phyloP scores from a whole-genome alignment of 768 basidiomycete genomes.

The Lactarius quietus region DNA sequence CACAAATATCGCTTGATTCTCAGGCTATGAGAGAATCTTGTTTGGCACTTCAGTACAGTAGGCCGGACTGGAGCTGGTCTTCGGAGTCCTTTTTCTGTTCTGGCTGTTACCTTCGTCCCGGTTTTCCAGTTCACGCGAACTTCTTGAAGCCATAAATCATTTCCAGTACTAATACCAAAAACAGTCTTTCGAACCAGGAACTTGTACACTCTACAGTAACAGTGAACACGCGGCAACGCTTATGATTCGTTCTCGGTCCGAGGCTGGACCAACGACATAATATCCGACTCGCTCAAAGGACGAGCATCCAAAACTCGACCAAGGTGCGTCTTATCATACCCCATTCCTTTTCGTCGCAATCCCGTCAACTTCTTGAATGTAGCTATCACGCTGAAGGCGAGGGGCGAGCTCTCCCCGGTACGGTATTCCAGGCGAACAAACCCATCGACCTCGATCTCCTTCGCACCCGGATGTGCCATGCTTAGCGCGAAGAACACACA shows the following conservation, averaged over 20 bases:
- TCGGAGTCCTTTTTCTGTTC: too few relatives aligned
- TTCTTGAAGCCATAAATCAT: background rate
- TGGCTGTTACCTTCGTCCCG: background rate
- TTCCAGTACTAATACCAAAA: background rate
- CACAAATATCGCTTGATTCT: constrained; percentile 95
- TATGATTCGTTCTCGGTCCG: too few relatives aligned
- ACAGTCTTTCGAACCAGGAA: background rate
- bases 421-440: background rate
- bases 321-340: background rate
- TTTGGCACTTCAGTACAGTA: too few relatives aligned
- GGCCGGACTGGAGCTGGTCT: too few relatives aligned
- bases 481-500: constrained; percentile 5
- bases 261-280: background rate
- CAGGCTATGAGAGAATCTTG: too few relatives aligned
- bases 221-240: background rate
- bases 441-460: constrained; percentile 1
- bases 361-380: background rate
- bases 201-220: background rate
- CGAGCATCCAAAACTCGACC: constrained; percentile 3
- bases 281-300: background rate
- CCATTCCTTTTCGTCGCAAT: constrained; percentile 7
- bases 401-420: background rate
- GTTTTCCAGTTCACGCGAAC: background rate
- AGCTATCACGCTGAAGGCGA: background rate
- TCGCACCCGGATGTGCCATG: background rate